Percentiles rank a stretch among this genome's conserved stretches.
phyloP scores from a whole-genome alignment of 2,329 filamentous ascomycete species.

The Gremmenia infestans region DNA sequence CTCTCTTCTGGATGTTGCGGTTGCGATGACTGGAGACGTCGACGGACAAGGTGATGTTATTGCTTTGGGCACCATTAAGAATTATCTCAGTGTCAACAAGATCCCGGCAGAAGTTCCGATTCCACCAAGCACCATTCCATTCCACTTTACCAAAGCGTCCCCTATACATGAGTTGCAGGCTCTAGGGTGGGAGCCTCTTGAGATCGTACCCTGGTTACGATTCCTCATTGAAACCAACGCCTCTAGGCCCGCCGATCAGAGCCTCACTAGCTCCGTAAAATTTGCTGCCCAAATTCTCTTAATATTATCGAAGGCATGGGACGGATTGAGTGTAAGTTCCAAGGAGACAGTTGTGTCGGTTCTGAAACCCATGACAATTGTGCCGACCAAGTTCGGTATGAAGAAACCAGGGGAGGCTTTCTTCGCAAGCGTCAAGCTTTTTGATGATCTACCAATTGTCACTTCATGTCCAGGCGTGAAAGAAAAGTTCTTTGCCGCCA shows the following conservation, averaged over 20 bases:
- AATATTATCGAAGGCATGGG: conserved; percentile 86
- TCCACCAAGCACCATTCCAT: conserved; percentile 77
- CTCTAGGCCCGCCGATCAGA: conserved; percentile 55
- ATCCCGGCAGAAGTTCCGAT: conserved; percentile 79
- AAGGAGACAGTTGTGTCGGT: conserved; percentile 61
- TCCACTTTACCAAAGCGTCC: conserved; percentile 72
- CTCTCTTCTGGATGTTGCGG: conserved; percentile 71
- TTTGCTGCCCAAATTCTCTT: conserved; percentile 75
- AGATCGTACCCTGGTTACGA: conserved; percentile 78
- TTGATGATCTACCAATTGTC: conserved; percentile 86
- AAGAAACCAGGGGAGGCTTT: conserved; percentile 79
- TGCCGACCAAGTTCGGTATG: conserved; percentile 92
- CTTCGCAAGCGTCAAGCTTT: conserved; percentile 88
- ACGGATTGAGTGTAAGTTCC: conserved; percentile 62
- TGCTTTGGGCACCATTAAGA: conserved; percentile 67
- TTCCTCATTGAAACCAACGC: conserved; percentile 68
- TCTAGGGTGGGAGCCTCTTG: conserved; percentile 81
- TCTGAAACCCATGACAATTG: conserved; percentile 64
- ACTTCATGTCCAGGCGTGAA: conserved; percentile 74
- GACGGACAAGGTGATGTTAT: conserved; percentile 65
- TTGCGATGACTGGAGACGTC: conserved; percentile 61
- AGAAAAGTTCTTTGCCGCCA: conserved; percentile 76
- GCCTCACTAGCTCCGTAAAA: conserved; percentile 64
- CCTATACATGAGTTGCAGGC: conserved; percentile 64
- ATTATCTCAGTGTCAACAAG: conserved; percentile 69